Percentiles rank a stretch among this genome's conserved stretches.
phyloP scores from a whole-genome alignment of 805 yeast genomes.

The Tetrapisispora phaffii region DNA sequence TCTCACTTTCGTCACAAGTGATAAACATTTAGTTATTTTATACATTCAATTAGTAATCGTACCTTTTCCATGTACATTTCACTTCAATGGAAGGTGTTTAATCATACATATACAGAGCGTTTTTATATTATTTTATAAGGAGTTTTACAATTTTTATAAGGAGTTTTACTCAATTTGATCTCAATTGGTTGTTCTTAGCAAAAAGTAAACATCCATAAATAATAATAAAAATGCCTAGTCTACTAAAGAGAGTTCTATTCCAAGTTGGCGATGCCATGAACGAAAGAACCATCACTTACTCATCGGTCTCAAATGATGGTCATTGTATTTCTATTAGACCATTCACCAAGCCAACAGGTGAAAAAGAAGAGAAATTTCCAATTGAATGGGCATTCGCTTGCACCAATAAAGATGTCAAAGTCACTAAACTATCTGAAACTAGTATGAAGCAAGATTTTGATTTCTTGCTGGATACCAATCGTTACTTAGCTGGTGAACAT shows the following conservation, averaged over 20 bases:
- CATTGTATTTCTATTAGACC: slow-evolving; percentile 33
- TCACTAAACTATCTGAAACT: slow-evolving; percentile 23
- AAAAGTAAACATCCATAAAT: neutral
- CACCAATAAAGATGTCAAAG: slow-evolving; percentile 31
- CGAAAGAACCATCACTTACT: slow-evolving; percentile 27
- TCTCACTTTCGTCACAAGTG: too few species aligned
- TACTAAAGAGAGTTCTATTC: slow-evolving; percentile 25
- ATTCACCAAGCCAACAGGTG: slow-evolving; percentile 20
- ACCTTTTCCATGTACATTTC: too few species aligned
- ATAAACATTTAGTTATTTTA: too few species aligned
- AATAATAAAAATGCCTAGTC: slow-evolving; percentile 18
- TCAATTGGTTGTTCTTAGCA: neutral
- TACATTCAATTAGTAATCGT: too few species aligned
- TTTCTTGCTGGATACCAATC: slow-evolving; percentile 26
- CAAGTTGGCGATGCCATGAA: slow-evolving; percentile 20
- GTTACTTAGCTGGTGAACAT: slow-evolving; percentile 18
- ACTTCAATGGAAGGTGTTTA: too few species aligned
- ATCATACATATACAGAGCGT: too few species aligned
- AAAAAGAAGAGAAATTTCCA: slow-evolving; percentile 30
- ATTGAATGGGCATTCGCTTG: slow-evolving; percentile 57
- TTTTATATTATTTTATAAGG: too few species aligned
- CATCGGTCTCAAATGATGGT: slow-evolving; percentile 27
- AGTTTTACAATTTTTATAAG: too few species aligned
- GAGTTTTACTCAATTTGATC: neutral
- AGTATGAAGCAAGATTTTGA: slow-evolving; percentile 20